These are phyloP conservation scores for Puccinia coronata DNA, from an alignment of 1,284 basidiomycete genomes.

Conservation along the genomic window DNA sequence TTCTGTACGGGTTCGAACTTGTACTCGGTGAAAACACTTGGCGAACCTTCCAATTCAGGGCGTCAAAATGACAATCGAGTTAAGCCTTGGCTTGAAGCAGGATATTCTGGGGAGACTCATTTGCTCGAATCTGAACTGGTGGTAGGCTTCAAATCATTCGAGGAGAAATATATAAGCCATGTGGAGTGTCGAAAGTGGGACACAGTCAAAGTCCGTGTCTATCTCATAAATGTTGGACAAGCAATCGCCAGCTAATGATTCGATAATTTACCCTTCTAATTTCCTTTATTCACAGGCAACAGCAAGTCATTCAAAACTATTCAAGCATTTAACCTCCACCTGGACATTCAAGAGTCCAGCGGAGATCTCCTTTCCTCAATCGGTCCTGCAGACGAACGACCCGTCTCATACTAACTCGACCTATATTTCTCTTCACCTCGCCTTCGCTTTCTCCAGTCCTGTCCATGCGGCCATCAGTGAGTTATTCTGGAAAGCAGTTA, in stretches of 20 bases:
- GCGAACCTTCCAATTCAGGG: slow-evolving; percentile 4
- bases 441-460: slow-evolving; percentile 45
- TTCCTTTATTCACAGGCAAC: slow-evolving; percentile 31
- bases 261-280: neutral
- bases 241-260: neutral
- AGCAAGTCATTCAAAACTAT: slow-evolving; percentile 38
- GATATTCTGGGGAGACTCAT: slow-evolving; percentile 35
- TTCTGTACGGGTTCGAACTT: slow-evolving; percentile 40
- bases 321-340: slow-evolving; percentile 46
- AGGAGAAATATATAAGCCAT: slow-evolving; percentile 35
- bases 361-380: slow-evolving; percentile 34
- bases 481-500: slow-evolving; percentile 42
- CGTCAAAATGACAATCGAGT: neutral
- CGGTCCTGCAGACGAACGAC: slow-evolving; percentile 15
- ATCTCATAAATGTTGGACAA: neutral
- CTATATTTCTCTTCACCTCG: slow-evolving; percentile 35
- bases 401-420: slow-evolving; percentile 15
- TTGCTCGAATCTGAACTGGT: slow-evolving; percentile 38
- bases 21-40: slow-evolving; percentile 23
- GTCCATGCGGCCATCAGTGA: slow-evolving; percentile 39
- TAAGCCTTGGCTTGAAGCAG: slow-evolving; percentile 33
- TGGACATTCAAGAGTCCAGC: slow-evolving; percentile 44
- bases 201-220: slow-evolving; percentile 18
- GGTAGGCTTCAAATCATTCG: slow-evolving; percentile 42
- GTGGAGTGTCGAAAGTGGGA: slow-evolving; percentile 48